phyloP scores from a whole-genome alignment of 163 green algal genomes.

The Scenedesmus sp. region DNA sequence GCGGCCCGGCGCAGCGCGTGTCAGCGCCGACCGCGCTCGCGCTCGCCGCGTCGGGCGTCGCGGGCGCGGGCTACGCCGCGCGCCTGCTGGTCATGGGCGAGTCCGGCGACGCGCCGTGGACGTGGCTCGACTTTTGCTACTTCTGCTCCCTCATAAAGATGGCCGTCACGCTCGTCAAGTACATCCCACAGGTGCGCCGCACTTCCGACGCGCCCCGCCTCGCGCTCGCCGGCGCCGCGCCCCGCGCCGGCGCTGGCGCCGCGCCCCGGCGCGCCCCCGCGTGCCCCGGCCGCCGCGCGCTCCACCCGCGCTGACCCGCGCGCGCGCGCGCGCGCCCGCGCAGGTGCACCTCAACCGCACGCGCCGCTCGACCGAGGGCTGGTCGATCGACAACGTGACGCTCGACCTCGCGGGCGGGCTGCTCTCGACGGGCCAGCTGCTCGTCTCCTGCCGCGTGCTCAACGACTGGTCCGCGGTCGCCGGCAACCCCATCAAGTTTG shows the following conservation, averaged over 20 bases:
- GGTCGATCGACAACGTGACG: slow-evolving; percentile 63
- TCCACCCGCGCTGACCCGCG: no score
- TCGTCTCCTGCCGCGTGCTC: slow-evolving; percentile 46
- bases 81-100: not conserved
- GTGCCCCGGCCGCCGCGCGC: no score
- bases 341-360: slow-evolving; percentile 57
- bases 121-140: slow-evolving; percentile 42
- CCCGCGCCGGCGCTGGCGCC: slow-evolving; percentile 53
- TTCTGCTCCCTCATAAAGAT: slow-evolving; percentile 43
- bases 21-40: not conserved
- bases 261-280: no score
- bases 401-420: slow-evolving; percentile 64
- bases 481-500: slow-evolving; percentile 69
- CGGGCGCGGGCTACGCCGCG: not conserved
- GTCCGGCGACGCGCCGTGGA: not conserved
- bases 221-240: slow-evolving; percentile 50
- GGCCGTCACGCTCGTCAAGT: slow-evolving; percentile 44
- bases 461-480: slow-evolving; percentile 50
- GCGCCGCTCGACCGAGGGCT: slow-evolving; percentile 62
- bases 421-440: slow-evolving; percentile 58
- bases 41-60: not conserved
- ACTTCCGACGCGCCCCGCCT: no score
- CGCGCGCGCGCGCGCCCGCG: no score
- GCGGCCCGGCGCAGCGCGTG: not conserved
- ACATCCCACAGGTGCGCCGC: slow-evolving; percentile 51